Base-by-base conservation (phyloP, 73 alveolate genomes). In the Paraurostyla sp. region DNA sequence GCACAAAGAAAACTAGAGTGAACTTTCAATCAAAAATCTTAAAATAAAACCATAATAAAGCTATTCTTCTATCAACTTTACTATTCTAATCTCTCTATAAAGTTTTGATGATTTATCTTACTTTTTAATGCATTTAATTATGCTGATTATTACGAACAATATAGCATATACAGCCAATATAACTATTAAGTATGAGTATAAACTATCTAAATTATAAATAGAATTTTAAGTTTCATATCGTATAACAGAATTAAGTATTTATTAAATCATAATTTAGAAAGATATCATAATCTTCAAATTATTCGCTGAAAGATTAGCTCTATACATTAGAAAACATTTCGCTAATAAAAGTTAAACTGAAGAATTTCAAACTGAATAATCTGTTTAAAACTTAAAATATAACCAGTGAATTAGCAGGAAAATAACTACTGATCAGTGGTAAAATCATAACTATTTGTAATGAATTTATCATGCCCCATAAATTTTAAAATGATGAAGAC, bases 391-490 rank as follows among this genome's bases (percentile, higher is more conserved):
- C 32, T 0, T 38, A 6, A 38, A 65, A 65, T 6, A 65, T 40
- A 36, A 65, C 41, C 38, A 43, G 33, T 3, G 86, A 20, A 73
- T 73, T 73, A 22, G 86, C 50, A 13, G 86, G 86, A 38, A 73
- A 43, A 29, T 43, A 16, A 6, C 54, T 18, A 27, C 30, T 27
- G 30, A 73, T 73, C 23, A 73, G 32, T 2, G 71, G 71, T 45
- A 73, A 48, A 48, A 25, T 29, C 7, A 73, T n/a, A 2, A 73
- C 32, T 4, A 73, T 16, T 43, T 73, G 71, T 6, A 73, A 29
- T 3, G 86, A 48, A 27, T 73, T 73, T 11, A 73, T 73, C 86
- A 73, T 73, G 25, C 86, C 71, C 86, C 86, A 73, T 3, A 73
- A 1, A 27, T 4, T 48, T 73, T 73, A 46, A 0, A 73, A 13